Evolutionary conservation across 345 rosid genomes (phyloP).

Genomic region (Hypericum perforatum): DNA sequence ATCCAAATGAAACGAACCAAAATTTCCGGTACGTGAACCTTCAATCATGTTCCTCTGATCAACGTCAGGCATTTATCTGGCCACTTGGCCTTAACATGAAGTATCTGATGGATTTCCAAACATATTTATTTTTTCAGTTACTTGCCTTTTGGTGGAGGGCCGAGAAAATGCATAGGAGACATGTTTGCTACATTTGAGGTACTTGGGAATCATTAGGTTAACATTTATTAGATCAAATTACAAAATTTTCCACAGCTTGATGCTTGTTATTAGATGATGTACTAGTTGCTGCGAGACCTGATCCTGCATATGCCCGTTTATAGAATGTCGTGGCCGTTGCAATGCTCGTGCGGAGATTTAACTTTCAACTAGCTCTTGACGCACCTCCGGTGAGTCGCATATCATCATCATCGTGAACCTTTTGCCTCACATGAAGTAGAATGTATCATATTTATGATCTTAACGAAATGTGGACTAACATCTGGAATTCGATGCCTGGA

Average conservation of each 20-base stretch:
- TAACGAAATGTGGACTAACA: too few relatives aligned
- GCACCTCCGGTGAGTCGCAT: constrained; percentile 70
- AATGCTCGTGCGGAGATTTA: constrained; percentile 69
- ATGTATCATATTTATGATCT: too few relatives aligned
- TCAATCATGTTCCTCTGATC: too few relatives aligned
- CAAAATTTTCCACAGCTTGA: neutral
- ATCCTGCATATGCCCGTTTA: constrained; percentile 7
- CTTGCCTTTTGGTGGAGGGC: constrained; percentile 98
- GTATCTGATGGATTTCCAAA: neutral
- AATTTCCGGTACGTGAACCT: constrained; percentile 46
- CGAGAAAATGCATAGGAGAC: constrained; percentile 88
- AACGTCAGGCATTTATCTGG: too few relatives aligned
- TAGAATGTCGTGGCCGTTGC: constrained; percentile 78
- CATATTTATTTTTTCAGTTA: constrained; percentile 38
- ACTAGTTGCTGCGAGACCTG: neutral
- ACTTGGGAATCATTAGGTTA: neutral
- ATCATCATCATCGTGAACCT: neutral
- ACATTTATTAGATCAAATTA: too few relatives aligned
- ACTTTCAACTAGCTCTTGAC: constrained; percentile 68
- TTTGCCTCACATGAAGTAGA: too few relatives aligned
- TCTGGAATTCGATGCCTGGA: constrained; percentile 16
- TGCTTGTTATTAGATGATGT: neutral
- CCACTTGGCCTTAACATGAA: neutral
- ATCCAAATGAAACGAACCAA: constrained; percentile 95
- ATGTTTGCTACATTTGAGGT: constrained; percentile 97